phyloP scores from a whole-genome alignment of 2,329 filamentous ascomycete species.

The Apiospora marii region DNA sequence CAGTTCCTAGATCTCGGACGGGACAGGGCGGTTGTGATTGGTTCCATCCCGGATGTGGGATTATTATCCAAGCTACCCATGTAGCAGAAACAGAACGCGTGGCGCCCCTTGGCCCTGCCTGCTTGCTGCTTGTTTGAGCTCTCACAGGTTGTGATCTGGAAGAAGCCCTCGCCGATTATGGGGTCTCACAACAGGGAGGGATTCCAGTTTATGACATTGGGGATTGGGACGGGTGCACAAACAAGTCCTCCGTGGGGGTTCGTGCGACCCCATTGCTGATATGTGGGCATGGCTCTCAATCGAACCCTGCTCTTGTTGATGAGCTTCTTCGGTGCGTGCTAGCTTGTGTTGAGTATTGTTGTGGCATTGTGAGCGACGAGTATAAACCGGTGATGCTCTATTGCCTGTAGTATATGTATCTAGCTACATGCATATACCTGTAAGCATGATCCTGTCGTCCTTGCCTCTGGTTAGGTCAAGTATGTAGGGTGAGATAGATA shows the following conservation, averaged over 20 bases:
- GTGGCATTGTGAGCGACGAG: not conserved
- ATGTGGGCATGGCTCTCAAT: not conserved
- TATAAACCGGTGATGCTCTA: not conserved
- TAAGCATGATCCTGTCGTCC: not conserved
- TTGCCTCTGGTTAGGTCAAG: not conserved
- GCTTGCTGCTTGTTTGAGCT: not conserved
- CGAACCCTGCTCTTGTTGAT: not conserved
- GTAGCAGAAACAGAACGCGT: conserved; percentile 1
- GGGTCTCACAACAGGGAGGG: not conserved
- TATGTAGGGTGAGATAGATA: not conserved
- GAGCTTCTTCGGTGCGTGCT: not conserved
- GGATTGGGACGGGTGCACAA: not conserved
- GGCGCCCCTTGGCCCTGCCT: not conserved
- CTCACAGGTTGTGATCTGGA: not conserved
- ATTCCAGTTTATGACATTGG: not conserved
- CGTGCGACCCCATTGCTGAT: not conserved
- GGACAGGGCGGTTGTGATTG: not conserved
- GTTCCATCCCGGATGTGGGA: not conserved
- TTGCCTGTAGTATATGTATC: not conserved
- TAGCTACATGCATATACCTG: not conserved
- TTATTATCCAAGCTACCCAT: not conserved
- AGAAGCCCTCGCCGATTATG: not conserved
- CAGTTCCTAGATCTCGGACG: not conserved
- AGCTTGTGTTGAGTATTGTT: not conserved
- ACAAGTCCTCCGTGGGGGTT: not conserved